Evolutionary conservation across 441 rosid species (phyloP).

Genomic region (Erodium chrysanthum): DNA sequence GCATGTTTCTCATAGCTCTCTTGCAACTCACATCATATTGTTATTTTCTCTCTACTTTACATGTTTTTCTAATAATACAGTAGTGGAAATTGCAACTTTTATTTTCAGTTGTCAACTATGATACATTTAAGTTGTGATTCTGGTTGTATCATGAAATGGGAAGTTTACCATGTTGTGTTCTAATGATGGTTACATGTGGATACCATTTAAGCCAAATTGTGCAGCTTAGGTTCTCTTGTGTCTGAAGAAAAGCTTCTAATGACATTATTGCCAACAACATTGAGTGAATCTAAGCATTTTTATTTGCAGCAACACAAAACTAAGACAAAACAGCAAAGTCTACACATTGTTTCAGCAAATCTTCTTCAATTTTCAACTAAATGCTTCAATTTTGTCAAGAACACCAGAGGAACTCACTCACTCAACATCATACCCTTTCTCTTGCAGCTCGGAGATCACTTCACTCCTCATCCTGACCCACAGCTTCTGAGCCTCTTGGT

Average conservation of each 20-base stretch:
- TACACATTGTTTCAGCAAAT: too few relatives aligned
- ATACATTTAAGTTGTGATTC: not conserved
- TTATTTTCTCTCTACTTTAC: conserved; percentile 16
- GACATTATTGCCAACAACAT: too few relatives aligned
- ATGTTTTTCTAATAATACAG: conserved; percentile 21
- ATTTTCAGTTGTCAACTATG: not conserved
- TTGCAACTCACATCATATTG: conserved; percentile 26
- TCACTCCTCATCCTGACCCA: conserved; percentile 1
- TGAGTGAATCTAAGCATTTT: too few relatives aligned
- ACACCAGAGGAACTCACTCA: not conserved
- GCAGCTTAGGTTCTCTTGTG: too few relatives aligned
- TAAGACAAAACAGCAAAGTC: too few relatives aligned
- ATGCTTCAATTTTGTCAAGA: too few relatives aligned
- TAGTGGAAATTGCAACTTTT: conserved; percentile 8
- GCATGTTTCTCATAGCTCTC: conserved; percentile 24
- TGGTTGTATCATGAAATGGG: not conserved
- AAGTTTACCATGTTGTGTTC: too few relatives aligned
- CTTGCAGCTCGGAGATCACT: not conserved
- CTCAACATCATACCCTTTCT: not conserved
- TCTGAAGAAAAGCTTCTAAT: too few relatives aligned
- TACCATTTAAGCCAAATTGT: too few relatives aligned
- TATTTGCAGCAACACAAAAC: too few relatives aligned
- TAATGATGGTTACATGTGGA: too few relatives aligned
- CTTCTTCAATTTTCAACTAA: too few relatives aligned
- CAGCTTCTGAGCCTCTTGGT: not conserved